Evolutionary conservation across 495 filamentous ascomycete genomes (phyloP).

Genomic region (Tuber umbilicatum): DNA sequence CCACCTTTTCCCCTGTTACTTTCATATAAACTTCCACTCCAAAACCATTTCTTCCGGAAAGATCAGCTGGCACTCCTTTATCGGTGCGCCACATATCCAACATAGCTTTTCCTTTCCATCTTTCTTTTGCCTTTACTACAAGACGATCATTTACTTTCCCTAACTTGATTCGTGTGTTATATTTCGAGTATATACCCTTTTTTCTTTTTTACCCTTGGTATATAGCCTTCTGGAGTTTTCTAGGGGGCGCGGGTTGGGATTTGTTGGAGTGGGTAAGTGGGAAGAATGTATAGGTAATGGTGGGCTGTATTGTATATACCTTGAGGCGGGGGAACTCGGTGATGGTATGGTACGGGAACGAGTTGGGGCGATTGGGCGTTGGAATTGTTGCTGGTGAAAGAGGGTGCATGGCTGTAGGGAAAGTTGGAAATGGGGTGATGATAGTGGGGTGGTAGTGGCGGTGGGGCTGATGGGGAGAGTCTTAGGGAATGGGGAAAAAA

Average conservation of each 20-base stretch:
- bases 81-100: neutral
- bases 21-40: conserved; percentile 1
- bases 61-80: neutral
- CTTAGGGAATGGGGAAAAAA: neutral
- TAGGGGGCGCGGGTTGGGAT: neutral
- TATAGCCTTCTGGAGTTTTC: neutral
- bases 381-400: neutral
- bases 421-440: neutral
- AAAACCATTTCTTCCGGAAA: conserved; percentile 12
- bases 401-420: neutral
- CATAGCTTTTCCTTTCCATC: neutral
- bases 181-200: conserved; percentile 3
- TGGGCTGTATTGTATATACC: neutral
- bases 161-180: neutral
- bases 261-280: neutral
- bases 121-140: neutral
- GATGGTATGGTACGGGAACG: neutral
- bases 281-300: conserved; percentile 4
- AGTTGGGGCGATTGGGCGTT: neutral
- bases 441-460: neutral
- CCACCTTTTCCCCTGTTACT: conserved; percentile 4
- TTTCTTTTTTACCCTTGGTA: neutral
- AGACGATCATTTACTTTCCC: conserved; percentile 1
- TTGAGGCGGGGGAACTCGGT: neutral
- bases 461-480: neutral